Evolutionary conservation across 495 filamentous ascomycete genomes (phyloP).

Genomic region (Penicillium odoratum): DNA sequence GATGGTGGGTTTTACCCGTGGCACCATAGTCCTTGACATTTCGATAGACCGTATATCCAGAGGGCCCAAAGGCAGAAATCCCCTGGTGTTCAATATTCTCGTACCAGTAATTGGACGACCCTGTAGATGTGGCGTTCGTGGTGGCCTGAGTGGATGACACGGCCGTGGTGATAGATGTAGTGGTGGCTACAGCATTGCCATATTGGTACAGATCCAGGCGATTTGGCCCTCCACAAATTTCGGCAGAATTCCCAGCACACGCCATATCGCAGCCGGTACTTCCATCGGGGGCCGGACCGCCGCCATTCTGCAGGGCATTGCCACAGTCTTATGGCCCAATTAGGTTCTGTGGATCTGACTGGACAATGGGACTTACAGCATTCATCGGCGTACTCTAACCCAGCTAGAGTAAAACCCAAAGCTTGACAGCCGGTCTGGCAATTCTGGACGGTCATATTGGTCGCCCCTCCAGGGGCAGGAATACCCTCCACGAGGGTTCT

Average conservation of each 20-base stretch:
- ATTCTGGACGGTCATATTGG: not conserved
- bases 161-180: not conserved
- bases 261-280: not conserved
- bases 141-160: no score
- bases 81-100: conserved; percentile 8
- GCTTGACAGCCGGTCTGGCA: not conserved
- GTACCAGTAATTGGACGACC: not conserved
- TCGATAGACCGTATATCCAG: conserved; percentile 7
- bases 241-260: not conserved
- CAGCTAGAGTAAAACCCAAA: not conserved
- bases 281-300: not conserved
- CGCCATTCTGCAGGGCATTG: not conserved
- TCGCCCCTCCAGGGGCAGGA: not conserved
- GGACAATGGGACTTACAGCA: not conserved
- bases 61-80: conserved; percentile 3
- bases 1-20: not conserved
- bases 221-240: not conserved
- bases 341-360: not conserved
- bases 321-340: not conserved
- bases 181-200: not conserved
- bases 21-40: conserved; percentile 13
- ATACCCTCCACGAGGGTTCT: not conserved
- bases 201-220: not conserved
- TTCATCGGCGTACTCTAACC: not conserved
- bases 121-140: not conserved